phyloP scores from a whole-genome alignment of 1,139 yeast genomes.

The Blastobotrys arbuscula region DNA sequence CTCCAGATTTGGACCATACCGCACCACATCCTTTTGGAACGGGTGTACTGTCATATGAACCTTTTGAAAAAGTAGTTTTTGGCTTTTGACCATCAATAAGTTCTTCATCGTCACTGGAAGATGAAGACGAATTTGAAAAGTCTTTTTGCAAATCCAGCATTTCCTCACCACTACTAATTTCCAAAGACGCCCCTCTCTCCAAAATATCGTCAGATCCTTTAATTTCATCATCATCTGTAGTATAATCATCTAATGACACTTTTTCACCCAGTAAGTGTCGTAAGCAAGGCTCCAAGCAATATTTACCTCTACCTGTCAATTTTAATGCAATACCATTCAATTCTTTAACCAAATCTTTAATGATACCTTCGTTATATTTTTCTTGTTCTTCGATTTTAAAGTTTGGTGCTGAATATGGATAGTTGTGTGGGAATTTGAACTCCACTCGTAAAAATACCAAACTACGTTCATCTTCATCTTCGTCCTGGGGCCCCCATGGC shows the following conservation, averaged over 20 bases:
- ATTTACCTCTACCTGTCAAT: conserved; percentile 52
- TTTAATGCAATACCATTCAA: conserved; percentile 53
- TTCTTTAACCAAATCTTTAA: conserved; percentile 45
- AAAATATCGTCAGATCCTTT: conserved; percentile 14
- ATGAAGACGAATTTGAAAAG: conserved; percentile 19
- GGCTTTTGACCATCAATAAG: conserved; percentile 20
- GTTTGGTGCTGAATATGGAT: conserved; percentile 60
- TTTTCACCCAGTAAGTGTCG: conserved; percentile 79
- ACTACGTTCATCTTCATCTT: conserved; percentile 37
- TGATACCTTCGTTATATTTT: conserved; percentile 48
- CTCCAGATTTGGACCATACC: conserved; percentile 74
- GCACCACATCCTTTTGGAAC: conserved; percentile 94
- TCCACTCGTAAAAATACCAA: conserved; percentile 66
- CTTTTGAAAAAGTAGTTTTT: no score
- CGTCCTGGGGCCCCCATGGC: conserved; percentile 45
- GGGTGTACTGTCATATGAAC: conserved; percentile 80
- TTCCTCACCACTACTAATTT: conserved; percentile 13
- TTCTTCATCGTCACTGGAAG: conserved; percentile 26
- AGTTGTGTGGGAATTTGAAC: conserved; percentile 60
- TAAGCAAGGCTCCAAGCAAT: conserved; percentile 73
- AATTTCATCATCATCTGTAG: conserved; percentile 18
- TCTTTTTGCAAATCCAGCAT: conserved; percentile 13
- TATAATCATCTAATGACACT: conserved; percentile 31
- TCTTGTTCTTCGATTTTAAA: conserved; percentile 75
- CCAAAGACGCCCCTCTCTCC: not conserved